These are phyloP conservation scores for Boletus sensibilis DNA, from an alignment of 768 basidiomycete species.

Conservation along the genomic window DNA sequence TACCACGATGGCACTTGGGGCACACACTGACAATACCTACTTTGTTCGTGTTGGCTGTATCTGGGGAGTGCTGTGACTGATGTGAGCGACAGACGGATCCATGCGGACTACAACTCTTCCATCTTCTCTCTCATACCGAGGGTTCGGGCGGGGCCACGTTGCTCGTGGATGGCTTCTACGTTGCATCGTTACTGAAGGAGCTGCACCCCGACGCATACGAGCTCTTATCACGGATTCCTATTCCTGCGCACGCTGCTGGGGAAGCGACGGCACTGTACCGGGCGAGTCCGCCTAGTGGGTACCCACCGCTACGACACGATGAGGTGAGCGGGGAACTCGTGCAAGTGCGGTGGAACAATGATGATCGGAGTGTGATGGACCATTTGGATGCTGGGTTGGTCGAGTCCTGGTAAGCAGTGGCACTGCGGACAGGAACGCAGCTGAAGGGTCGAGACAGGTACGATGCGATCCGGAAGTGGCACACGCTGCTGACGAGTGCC, in stretches of 20 bases:
- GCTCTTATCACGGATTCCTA: constrained; percentile 61
- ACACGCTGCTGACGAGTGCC: constrained; percentile 66
- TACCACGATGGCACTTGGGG: constrained; percentile 80
- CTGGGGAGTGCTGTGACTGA: constrained; percentile 11
- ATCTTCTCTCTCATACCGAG: constrained; percentile 79
- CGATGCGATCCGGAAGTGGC: constrained; percentile 76
- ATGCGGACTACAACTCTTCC: constrained; percentile 93
- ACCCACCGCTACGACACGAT: constrained; percentile 75
- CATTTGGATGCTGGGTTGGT: constrained; percentile 57
- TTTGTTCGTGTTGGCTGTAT: constrained; percentile 23
- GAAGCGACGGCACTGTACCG: constrained; percentile 57
- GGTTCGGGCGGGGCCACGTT: constrained; percentile 85
- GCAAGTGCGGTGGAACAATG: constrained; percentile 92
- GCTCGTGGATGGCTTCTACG: constrained; percentile 96
- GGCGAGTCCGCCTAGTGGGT: constrained; percentile 56
- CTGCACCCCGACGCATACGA: constrained; percentile 70
- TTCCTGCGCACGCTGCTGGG: constrained; percentile 90
- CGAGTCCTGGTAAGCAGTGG: constrained; percentile 60
- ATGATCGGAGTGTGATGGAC: constrained; percentile 83
- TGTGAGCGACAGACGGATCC: constrained; percentile 70
- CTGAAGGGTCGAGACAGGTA: constrained; percentile 49
- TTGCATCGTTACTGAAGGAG: constrained; percentile 74
- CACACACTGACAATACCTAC: constrained; percentile 79
- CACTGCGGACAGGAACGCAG: neutral
- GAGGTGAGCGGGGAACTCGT: constrained; percentile 53